Evolutionary conservation across 768 basidiomycete genomes (phyloP).

Genomic region (Panaeolus papilionaceus): DNA sequence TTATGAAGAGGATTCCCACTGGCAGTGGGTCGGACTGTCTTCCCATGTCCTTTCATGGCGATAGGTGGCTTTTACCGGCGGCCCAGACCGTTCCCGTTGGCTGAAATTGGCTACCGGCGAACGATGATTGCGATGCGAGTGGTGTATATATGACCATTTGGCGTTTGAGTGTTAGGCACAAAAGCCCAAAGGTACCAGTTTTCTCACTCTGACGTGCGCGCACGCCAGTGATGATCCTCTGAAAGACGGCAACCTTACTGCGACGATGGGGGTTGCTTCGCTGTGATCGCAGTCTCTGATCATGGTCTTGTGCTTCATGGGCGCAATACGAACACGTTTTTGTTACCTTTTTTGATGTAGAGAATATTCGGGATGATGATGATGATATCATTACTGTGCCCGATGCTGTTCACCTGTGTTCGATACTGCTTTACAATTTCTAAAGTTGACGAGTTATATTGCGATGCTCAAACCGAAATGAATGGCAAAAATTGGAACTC

Average conservation of each 20-base stretch:
- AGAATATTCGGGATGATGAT: background rate
- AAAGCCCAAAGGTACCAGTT: background rate
- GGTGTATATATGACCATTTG: too few species aligned
- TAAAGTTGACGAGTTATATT: background rate
- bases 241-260: background rate
- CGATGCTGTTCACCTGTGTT: background rate
- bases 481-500: background rate
- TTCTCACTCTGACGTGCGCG: background rate
- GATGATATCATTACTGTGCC: slow-evolving; percentile 1
- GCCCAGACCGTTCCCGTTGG: background rate
- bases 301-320: background rate
- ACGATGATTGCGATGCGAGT: too few species aligned
- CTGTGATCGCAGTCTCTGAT: background rate
- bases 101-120: background rate
- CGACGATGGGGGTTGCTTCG: background rate
- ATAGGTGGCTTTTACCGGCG: slow-evolving; percentile 12
- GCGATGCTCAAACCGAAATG: background rate
- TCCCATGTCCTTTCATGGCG: slow-evolving; percentile 3
- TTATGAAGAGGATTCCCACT: slow-evolving; percentile 6
- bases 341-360: background rate
- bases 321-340: slow-evolving; percentile 3
- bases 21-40: background rate
- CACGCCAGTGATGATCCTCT: background rate
- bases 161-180: background rate
- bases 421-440: too few species aligned